Conservation (phyloP, 1,139 yeast species). For the Hanseniaspora gamundiae region DNA sequence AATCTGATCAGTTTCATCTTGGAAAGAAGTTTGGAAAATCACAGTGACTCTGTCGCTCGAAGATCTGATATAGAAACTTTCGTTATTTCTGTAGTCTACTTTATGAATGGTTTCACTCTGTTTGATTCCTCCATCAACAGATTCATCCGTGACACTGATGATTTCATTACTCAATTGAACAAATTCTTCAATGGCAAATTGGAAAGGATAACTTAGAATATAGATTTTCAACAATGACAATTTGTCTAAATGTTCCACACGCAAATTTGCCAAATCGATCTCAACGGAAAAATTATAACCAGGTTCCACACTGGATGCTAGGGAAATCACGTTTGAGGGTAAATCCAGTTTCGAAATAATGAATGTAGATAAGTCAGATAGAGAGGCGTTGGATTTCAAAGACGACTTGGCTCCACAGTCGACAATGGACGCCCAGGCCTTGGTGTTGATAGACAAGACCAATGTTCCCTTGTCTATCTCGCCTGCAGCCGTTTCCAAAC, state of each 20-base stretch:
- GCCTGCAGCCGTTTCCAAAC: slow-evolving; percentile 3
- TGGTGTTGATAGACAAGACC: slow-evolving; percentile 31
- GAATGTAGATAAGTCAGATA: slow-evolving; percentile 11
- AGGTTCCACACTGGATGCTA: slow-evolving; percentile 38
- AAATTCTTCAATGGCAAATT: slow-evolving; percentile 69
- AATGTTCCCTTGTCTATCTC: slow-evolving; percentile 13
- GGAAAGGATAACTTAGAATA: slow-evolving; percentile 87
- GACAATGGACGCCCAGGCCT: slow-evolving; percentile 30
- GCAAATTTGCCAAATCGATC: slow-evolving; percentile 45
- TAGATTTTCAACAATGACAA: slow-evolving; percentile 72
- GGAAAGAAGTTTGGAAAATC: slow-evolving; percentile 84
- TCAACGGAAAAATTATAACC: slow-evolving; percentile 76
- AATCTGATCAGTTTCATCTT: slow-evolving; percentile 92
- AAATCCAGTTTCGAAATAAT: slow-evolving; percentile 1
- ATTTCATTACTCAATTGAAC: slow-evolving; percentile 52
- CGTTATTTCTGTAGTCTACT: slow-evolving; percentile 85
- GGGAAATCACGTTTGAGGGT: slow-evolving; percentile 7
- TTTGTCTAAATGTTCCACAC: slow-evolving; percentile 33
- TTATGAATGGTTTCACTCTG: slow-evolving; percentile 52
- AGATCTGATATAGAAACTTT: slow-evolving; percentile 81
- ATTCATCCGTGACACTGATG: slow-evolving; percentile 33
- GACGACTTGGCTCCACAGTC: slow-evolving; percentile 1
- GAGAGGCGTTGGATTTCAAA: background rate
- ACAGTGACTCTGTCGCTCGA: slow-evolving; percentile 95
- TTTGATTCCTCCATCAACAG: slow-evolving; percentile 19